phyloP scores from a whole-genome alignment of 1,284 basidiomycete species.

The Mycosarcoma mackinlayi region DNA sequence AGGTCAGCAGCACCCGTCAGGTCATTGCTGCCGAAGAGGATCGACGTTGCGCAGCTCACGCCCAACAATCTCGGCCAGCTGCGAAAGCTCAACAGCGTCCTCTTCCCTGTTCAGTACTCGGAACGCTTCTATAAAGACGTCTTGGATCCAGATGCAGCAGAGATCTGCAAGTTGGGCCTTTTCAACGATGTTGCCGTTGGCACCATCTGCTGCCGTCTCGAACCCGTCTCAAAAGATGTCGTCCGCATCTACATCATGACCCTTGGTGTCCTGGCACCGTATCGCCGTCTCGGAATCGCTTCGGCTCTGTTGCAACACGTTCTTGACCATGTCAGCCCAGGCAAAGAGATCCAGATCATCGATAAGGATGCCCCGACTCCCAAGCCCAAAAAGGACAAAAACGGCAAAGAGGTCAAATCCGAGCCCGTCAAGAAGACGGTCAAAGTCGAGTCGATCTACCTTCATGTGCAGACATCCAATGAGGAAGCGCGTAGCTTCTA shows the following conservation, averaged over 20 bases:
- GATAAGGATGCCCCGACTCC: constrained; percentile 31
- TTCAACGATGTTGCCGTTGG: constrained; percentile 70
- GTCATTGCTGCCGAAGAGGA: constrained; percentile 31
- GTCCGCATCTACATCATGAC: constrained; percentile 69
- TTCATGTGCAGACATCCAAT: constrained; percentile 69
- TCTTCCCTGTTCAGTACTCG: constrained; percentile 65
- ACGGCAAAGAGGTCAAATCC: constrained; percentile 48
- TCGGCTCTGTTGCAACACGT: constrained; percentile 65
- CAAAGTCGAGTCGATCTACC: constrained; percentile 62
- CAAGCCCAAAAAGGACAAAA: constrained; percentile 51
- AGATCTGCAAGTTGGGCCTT: constrained; percentile 65
- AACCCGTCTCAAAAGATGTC: constrained; percentile 45
- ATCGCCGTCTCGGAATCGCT: constrained; percentile 69
- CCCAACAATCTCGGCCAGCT: constrained; percentile 67
- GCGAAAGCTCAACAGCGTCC: constrained; percentile 63
- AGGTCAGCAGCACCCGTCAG: constrained; percentile 44
- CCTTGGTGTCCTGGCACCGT: constrained; percentile 69
- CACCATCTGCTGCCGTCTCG: constrained; percentile 67
- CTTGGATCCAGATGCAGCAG: constrained; percentile 48
- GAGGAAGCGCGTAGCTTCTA: constrained; percentile 67
- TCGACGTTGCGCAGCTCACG: constrained; percentile 60
- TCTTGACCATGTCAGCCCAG: constrained; percentile 61
- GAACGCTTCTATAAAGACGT: constrained; percentile 64
- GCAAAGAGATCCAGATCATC: constrained; percentile 46
- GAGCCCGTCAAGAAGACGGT: constrained; percentile 40